These are phyloP conservation scores for Parafenestella ontariensis DNA, from an alignment of 2,329 filamentous ascomycete genomes.

Conservation along the genomic window DNA sequence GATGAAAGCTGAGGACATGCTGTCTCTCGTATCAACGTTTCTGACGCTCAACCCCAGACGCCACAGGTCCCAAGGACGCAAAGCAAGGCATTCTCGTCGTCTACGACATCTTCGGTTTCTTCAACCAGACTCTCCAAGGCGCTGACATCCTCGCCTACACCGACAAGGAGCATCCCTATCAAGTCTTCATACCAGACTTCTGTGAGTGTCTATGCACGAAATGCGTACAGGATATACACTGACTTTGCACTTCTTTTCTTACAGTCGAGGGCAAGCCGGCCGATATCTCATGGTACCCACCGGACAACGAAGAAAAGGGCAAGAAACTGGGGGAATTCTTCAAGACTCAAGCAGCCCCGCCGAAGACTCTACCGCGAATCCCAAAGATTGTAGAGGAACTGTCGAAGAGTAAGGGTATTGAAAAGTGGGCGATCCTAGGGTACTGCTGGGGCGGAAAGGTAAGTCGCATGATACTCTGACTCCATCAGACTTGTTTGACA, in stretches of 20 bases:
- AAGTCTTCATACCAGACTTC: constrained; percentile 91
- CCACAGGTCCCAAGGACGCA: constrained; percentile 63
- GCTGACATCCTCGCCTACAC: constrained; percentile 67
- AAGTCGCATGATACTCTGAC: background rate
- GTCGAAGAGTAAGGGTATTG: constrained; percentile 56
- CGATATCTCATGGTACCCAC: constrained; percentile 67
- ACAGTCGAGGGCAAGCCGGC: constrained; percentile 72
- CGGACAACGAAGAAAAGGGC: constrained; percentile 66
- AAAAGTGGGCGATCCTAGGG: constrained; percentile 66
- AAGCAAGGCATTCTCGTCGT: constrained; percentile 65
- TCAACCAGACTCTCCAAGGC: constrained; percentile 67
- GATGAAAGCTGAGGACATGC: background rate
- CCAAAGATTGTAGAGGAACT: constrained; percentile 63
- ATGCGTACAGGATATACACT: background rate
- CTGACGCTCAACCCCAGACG: constrained; percentile 49
- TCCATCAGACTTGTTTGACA: background rate
- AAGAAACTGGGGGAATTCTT: constrained; percentile 68
- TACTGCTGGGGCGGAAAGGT: constrained; percentile 66
- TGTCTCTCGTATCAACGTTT: background rate
- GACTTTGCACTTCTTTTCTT: background rate
- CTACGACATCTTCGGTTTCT: constrained; percentile 71
- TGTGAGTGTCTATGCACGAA: constrained; percentile 46
- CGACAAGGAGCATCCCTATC: constrained; percentile 75
- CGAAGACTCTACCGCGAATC: constrained; percentile 63
- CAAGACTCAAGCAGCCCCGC: constrained; percentile 62